Conservation (phyloP, 2,329 filamentous ascomycete genomes). For the Penicillium italicum region DNA sequence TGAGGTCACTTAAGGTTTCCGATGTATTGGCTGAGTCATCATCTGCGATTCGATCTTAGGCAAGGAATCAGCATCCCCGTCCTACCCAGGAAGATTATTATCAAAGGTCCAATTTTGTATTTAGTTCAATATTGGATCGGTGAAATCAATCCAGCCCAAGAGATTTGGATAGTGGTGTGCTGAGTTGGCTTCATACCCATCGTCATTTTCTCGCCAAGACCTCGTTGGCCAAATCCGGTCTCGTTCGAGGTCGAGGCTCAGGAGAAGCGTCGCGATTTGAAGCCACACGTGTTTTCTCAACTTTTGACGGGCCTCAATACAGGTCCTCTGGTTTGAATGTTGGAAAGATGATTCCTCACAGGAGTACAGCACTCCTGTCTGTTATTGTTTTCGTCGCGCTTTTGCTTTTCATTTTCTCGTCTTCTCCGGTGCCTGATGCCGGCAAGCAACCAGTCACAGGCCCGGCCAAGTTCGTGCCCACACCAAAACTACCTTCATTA, state of each 20-base stretch:
- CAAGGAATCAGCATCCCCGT: not conserved
- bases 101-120: not conserved
- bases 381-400: constrained; percentile 44
- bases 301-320: not conserved
- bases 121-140: not conserved
- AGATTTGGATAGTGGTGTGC: constrained; percentile 4
- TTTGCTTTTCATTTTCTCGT: constrained; percentile 45
- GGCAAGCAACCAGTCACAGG: constrained; percentile 23
- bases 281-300: not conserved
- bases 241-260: constrained; percentile 10
- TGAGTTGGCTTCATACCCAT: not conserved
- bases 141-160: not conserved
- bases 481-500: constrained; percentile 45
- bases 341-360: constrained; percentile 39
- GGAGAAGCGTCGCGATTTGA: constrained; percentile 2
- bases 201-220: constrained; percentile 5
- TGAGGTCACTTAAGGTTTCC: not conserved
- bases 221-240: constrained; percentile 12
- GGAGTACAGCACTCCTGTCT: constrained; percentile 41
- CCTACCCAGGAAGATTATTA: not conserved
- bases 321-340: constrained; percentile 7
- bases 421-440: constrained; percentile 34
- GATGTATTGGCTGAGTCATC: not conserved
- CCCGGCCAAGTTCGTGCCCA: constrained; percentile 33
- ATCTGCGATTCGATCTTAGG: not conserved